phyloP scores from a whole-genome alignment of 805 yeast genomes.

The Ogataea angusta region DNA sequence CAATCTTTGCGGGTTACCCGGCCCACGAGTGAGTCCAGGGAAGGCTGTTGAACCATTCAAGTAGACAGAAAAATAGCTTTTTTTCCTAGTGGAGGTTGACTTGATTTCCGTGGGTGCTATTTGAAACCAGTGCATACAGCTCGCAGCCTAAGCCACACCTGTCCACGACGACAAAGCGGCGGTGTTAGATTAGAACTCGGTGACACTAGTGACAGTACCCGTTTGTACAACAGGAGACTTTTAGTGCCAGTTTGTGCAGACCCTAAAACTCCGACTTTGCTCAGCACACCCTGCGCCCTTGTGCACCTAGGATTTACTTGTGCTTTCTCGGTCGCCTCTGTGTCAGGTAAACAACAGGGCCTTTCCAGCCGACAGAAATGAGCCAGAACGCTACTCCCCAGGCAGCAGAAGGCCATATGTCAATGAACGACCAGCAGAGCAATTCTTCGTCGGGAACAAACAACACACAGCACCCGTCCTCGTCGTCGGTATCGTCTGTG shows the following conservation, averaged over 20 bases:
- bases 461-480: constrained; percentile 11
- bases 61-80: constrained; percentile 10
- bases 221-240: background rate
- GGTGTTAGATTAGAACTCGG: background rate
- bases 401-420: constrained; percentile 4
- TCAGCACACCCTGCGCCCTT: background rate
- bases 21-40: background rate
- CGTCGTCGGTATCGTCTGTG: constrained; percentile 13
- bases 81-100: constrained; percentile 6
- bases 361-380: constrained; percentile 1
- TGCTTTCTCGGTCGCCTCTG: no score
- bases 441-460: constrained; percentile 10
- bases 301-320: no score
- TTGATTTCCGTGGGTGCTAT: constrained; percentile 4
- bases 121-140: background rate
- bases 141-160: constrained; percentile 3
- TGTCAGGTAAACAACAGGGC: no score
- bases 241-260: background rate
- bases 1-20: constrained; percentile 4
- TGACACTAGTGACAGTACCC: background rate
- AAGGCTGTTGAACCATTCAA: constrained; percentile 7
- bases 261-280: background rate
- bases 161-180: constrained; percentile 8
- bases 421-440: constrained; percentile 7
- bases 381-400: constrained; percentile 19